Base-by-base conservation (phyloP, 2,329 filamentous ascomycete species). In the Colletotrichum sp. region DNA sequence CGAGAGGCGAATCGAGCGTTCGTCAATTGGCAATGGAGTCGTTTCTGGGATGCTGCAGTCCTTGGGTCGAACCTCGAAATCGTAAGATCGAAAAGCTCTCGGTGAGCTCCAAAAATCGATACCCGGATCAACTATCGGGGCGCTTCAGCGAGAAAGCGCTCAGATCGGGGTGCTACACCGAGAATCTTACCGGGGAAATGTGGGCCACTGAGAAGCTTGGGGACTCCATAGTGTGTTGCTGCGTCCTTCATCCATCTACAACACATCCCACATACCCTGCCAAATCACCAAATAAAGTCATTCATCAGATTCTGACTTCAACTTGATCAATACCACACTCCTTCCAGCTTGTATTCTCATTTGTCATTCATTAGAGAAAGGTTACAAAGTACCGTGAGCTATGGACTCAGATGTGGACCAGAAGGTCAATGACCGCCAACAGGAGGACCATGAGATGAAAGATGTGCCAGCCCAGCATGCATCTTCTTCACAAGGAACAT, bases 1-100 rank as follows among this genome's bases (percentile, higher is more conserved):
- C 73, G 73, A 34, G 52, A 25, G 25, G 25, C 32, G 58, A 30
- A 55, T 36, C 27, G 36, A n/a, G n/a, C 25, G n/a, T 56, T 13
- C 15, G 25, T n/a, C 16, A 22, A 27, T 28, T 30, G 48, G n/a
- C 43, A 18, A 22, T 60, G 27, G 30, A n/a, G 32, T 43, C n/a
- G 32, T 64, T 36, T 18, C 61, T 34, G 34, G 34, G n/a, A 64
- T n/a, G 25, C 28, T 22, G 32, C 12, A 56, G 43, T 13, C 36
- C 27, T 22, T 27, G 25, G 15, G 15, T 25, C 9, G 15, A 36
- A 28, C 52, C 28, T 71, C 43, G 5, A 18, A 18, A 67, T 75
- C 70, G 76, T 61, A 71, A 76, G 74, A 74, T 71, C 61, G 39
- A 62, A 55, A 56, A 56, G 68, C 66, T 66, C 74, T 64, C 64